These are phyloP conservation scores for Lunularia cruciata DNA, from an alignment of 225 moss, liverwort and hornwort species.

Conservation along the genomic window DNA sequence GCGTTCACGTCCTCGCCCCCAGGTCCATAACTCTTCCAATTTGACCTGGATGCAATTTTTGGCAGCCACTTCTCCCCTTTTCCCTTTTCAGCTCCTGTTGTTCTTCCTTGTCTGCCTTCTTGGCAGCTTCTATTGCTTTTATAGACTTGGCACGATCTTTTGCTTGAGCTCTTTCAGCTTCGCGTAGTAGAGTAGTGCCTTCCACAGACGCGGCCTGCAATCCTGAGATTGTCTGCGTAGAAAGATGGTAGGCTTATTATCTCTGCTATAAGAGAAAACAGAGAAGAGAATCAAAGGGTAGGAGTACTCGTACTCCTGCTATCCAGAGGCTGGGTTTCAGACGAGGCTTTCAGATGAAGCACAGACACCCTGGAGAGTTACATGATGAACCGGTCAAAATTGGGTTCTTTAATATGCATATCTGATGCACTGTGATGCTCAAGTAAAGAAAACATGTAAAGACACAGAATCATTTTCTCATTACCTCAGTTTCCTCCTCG, in stretches of 20 bases:
- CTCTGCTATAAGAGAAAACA: no score
- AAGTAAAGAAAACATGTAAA: no score
- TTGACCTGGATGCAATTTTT: slow-evolving; percentile 36
- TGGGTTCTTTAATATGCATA: no score
- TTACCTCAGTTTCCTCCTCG: slow-evolving; percentile 41
- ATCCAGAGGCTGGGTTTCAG: no score
- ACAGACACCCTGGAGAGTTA: no score
- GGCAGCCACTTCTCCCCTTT: slow-evolving; percentile 92
- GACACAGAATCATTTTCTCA: no score
- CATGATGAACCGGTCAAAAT: no score
- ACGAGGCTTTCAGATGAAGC: no score
- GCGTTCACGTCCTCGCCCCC: no score
- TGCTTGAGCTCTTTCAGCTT: slow-evolving; percentile 52
- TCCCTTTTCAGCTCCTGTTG: slow-evolving; percentile 53
- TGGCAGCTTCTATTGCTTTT: slow-evolving; percentile 40
- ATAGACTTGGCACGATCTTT: slow-evolving; percentile 44
- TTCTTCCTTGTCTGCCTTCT: slow-evolving; percentile 50
- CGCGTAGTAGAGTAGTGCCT: slow-evolving; percentile 42
- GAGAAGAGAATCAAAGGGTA: no score
- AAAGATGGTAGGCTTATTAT: neutral
- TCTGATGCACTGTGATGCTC: no score
- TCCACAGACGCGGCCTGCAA: slow-evolving; percentile 68
- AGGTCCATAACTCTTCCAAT: slow-evolving; percentile 11
- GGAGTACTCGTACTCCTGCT: no score
- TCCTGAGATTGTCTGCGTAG: slow-evolving; percentile 50